Percentiles rank a stretch among this genome's conserved stretches.
Conservation (phyloP, 805 yeast species). For the Starmerella asiatica region DNA sequence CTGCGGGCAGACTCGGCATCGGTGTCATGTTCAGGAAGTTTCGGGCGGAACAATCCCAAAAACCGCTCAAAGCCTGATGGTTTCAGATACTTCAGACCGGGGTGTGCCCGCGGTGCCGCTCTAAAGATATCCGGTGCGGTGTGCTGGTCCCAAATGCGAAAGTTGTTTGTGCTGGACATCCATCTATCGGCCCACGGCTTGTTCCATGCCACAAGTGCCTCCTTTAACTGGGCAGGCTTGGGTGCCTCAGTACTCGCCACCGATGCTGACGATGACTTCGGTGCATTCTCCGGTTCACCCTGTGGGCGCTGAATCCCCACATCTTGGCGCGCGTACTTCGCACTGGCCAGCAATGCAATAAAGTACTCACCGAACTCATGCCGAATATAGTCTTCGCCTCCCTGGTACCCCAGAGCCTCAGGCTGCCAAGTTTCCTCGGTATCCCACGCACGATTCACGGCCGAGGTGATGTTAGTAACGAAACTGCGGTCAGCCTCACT, state of each 20-base stretch:
- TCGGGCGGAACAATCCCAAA: constrained; percentile 10
- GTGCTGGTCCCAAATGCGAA: constrained; percentile 36
- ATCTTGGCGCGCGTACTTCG: constrained; percentile 37
- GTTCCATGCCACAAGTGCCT: constrained; percentile 33
- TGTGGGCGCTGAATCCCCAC: too few relatives aligned
- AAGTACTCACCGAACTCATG: constrained; percentile 83
- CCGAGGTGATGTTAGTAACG: constrained; percentile 42
- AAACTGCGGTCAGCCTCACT: constrained; percentile 61
- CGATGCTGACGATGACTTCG: too few relatives aligned
- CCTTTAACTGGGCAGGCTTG: neutral
- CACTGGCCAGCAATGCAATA: constrained; percentile 57
- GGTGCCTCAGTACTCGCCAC: too few relatives aligned
- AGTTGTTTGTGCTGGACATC: constrained; percentile 40
- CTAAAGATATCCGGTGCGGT: constrained; percentile 34
- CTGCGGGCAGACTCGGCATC: neutral
- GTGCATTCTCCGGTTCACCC: too few relatives aligned
- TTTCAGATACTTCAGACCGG: constrained; percentile 11
- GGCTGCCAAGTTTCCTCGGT: constrained; percentile 31
- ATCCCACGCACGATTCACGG: constrained; percentile 36
- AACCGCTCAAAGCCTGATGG: constrained; percentile 15
- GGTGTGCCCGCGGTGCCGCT: constrained; percentile 9
- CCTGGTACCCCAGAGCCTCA: constrained; percentile 40
- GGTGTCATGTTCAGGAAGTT: neutral
- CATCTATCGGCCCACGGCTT: constrained; percentile 38
- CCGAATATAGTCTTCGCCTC: constrained; percentile 80